These are phyloP conservation scores for Populus davidiana DNA, from an alignment of 345 rosid genomes.

Conservation along the genomic window DNA sequence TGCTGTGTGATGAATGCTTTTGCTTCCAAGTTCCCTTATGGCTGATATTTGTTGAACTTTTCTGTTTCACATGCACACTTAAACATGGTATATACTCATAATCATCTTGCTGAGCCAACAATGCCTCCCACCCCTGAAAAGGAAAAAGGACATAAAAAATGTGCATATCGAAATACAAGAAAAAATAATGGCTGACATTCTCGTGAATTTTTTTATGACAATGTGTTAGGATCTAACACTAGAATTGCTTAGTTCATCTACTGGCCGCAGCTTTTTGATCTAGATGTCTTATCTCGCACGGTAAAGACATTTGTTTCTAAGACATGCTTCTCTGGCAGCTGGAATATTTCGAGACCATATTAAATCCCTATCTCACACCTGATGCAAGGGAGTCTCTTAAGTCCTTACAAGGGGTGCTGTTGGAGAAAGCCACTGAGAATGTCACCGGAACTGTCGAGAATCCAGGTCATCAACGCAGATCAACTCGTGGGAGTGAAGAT, in stretches of 20 bases:
- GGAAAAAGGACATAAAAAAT: background rate
- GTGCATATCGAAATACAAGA: background rate
- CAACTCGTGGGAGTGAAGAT: constrained; percentile 96
- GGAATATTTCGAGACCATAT: constrained; percentile 84
- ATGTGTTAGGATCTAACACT: background rate
- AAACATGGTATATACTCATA: background rate
- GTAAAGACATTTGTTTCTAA: background rate
- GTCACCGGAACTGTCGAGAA: constrained; percentile 57
- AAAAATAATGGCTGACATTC: background rate
- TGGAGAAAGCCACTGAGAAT: constrained; percentile 87
- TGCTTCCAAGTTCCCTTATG: background rate
- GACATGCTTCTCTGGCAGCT: constrained; percentile 58
- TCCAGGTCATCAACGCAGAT: constrained; percentile 67
- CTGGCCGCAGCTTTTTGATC: background rate
- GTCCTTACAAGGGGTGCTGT: constrained; percentile 73
- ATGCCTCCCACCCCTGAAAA: background rate
- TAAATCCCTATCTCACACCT: constrained; percentile 70
- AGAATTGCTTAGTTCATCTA: background rate
- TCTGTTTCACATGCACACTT: background rate
- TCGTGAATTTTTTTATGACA: background rate
- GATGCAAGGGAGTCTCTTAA: constrained; percentile 79
- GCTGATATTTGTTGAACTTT: background rate
- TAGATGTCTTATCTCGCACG: background rate
- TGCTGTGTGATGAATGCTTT: background rate
- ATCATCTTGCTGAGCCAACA: background rate